Base-by-base conservation (phyloP, 202 grass and related monocot species). In the Setaria viridis region DNA sequence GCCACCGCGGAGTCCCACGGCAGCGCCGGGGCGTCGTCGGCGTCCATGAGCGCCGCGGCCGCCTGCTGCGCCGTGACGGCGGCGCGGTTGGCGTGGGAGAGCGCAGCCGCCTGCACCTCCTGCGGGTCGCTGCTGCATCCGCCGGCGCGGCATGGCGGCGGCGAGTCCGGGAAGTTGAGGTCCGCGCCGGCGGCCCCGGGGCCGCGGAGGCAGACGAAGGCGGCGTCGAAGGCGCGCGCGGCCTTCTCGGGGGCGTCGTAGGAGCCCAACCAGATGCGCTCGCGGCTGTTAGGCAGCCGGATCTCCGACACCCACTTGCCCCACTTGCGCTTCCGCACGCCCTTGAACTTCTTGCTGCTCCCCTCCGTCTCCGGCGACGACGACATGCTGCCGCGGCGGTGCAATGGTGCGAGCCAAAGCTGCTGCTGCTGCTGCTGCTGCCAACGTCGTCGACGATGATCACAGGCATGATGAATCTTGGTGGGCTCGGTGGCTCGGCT, bases 261-360 rank as follows among this genome's bases (percentile, higher is more conserved):
- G 41, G 94, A 97, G 32, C 94, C 94, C 3, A 97, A 87, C 94
- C 94, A 97, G 21, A 97, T 92, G 57, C 91, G 86, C 51, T 97
- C 91, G 25, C 94, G 91, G 85, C 94, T 94, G 85, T 97, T 97
- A 64, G 94, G 94, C 19, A 97, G 87, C 65, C 95, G 78, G 77
- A 98, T 98, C 88, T 98, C 95, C 78, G 95, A 88, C 75, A 98
- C 95, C 95, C 95, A 98, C 90, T 94, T 94, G 46, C 95, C 95
- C 95, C 95, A 98, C 91, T 98, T 98, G 14, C 95, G 85, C 95
- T 69, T 85, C 80, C 94, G 82, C 85, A 97, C 94, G 66, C 94
- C 94, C 91, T 74, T 97, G 78, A 85, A 97, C 76, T 85, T 91
- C 87, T 29, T 93, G 7, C 48, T 13, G 11, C 21, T 42, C 14